phyloP scores from a whole-genome alignment of 371 early-diverging fungal species.

The Dichotomocladium elegans region DNA sequence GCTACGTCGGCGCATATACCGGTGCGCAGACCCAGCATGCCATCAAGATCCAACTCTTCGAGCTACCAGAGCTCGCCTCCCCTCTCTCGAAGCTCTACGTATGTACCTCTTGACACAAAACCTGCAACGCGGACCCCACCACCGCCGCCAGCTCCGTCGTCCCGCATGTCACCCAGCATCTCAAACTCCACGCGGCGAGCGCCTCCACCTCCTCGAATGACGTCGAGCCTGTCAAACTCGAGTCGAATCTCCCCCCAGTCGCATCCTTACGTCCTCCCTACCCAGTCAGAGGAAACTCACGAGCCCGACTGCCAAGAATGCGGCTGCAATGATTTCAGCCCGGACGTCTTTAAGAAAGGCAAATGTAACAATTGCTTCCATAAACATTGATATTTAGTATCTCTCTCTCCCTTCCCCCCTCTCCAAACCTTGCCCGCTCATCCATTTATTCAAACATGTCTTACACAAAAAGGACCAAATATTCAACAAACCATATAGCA shows the following conservation, averaged over 20 bases:
- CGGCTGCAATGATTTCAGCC: conserved; percentile 63
- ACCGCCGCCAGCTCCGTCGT: conserved; percentile 2
- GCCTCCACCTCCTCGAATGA: conserved; percentile 12
- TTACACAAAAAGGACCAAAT: no score
- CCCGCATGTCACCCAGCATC: conserved; percentile 6
- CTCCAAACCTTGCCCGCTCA: neutral
- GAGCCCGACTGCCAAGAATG: conserved; percentile 43
- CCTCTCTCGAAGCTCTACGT: conserved; percentile 6
- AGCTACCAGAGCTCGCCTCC: conserved; percentile 2
- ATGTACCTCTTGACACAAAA: conserved; percentile 12
- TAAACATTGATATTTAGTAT: conserved; percentile 26
- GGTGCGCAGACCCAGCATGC: neutral
- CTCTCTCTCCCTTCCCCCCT: no score
- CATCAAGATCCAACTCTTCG: neutral
- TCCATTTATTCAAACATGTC: neutral
- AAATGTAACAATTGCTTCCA: conserved; percentile 72
- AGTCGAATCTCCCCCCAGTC: neutral
- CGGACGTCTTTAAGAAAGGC: conserved; percentile 67
- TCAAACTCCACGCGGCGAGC: neutral
- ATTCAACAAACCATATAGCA: no score
- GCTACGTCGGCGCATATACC: neutral
- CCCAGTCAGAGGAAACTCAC: neutral
- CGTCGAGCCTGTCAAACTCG: neutral
- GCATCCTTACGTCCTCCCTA: neutral
- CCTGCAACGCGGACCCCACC: conserved; percentile 14